Evolutionary conservation across 1,284 basidiomycete species (phyloP).

Genomic region (Boletellus deceptivus): DNA sequence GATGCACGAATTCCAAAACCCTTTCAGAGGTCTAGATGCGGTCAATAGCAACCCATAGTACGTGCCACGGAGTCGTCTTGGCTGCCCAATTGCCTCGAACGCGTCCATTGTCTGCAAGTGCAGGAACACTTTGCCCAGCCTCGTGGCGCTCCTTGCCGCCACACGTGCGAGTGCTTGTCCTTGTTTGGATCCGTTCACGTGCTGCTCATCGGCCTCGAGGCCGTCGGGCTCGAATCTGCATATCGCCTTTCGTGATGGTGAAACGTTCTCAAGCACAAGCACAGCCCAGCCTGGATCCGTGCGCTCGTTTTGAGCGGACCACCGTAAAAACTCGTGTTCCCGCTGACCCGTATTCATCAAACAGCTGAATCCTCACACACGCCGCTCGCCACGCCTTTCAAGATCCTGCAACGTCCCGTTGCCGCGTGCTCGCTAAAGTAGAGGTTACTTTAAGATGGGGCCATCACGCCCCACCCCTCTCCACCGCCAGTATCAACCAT

Average conservation of each 20-base stretch:
- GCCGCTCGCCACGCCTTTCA: slow-evolving; percentile 30
- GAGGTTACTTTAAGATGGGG: slow-evolving; percentile 36
- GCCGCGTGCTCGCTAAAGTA: slow-evolving; percentile 30
- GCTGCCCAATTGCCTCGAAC: no score
- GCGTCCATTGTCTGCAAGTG: no score
- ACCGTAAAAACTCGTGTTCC: slow-evolving; percentile 22
- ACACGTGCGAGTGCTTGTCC: no score
- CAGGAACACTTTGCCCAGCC: no score
- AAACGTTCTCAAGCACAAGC: slow-evolving; percentile 15
- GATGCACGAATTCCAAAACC: no score
- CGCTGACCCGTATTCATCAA: slow-evolving; percentile 19
- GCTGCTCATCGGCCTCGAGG: slow-evolving; percentile 27
- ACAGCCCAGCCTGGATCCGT: slow-evolving; percentile 21
- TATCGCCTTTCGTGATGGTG: slow-evolving; percentile 9
- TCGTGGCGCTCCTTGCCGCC: no score
- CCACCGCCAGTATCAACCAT: slow-evolving; percentile 27
- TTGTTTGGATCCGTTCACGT: neutral
- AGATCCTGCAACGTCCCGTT: slow-evolving; percentile 23
- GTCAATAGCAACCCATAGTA: no score
- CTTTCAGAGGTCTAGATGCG: no score
- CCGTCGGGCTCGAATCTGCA: neutral
- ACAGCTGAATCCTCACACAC: slow-evolving; percentile 39
- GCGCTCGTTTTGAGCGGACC: slow-evolving; percentile 27
- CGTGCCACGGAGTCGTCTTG: no score
- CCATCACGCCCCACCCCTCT: slow-evolving; percentile 33